Evolutionary conservation across 2,329 filamentous ascomycete species (phyloP).

Genomic region (Diaporthe citrichinensis): DNA sequence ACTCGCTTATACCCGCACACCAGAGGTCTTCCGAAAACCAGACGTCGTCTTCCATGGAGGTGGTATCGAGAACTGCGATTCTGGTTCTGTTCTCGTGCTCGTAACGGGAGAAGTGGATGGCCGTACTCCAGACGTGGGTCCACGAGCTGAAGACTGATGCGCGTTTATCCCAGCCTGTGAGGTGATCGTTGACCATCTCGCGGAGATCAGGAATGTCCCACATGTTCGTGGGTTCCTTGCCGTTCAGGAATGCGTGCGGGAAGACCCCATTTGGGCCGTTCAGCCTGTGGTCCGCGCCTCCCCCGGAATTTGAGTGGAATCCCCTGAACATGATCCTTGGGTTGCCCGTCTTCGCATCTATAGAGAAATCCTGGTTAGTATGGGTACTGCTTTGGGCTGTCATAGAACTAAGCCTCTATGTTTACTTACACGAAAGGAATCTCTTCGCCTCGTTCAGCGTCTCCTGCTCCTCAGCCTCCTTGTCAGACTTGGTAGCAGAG

Average conservation of each 20-base stretch:
- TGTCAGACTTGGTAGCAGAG: too few species aligned
- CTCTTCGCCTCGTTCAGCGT: background rate
- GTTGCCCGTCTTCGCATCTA: background rate
- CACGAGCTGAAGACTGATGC: background rate
- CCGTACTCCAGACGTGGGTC: background rate
- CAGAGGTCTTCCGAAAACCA: background rate
- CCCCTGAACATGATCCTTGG: too few species aligned
- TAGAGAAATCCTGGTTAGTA: background rate
- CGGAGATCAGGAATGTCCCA: background rate
- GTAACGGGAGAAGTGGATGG: background rate
- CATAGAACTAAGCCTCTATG: background rate
- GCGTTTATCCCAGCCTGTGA: background rate
- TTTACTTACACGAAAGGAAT: background rate
- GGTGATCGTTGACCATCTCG: background rate
- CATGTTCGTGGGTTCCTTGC: background rate
- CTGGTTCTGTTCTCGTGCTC: background rate
- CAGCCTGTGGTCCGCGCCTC: background rate
- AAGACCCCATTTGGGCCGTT: background rate
- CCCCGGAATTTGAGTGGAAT: background rate
- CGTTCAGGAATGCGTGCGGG: background rate
- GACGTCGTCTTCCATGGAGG: background rate
- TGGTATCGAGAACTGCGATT: background rate
- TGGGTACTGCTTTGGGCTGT: background rate
- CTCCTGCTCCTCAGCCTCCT: too few species aligned
- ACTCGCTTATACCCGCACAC: background rate